phyloP scores from a whole-genome alignment of 202 grass and related monocot genomes.

The Schoenoplectus tabernaemontani region DNA sequence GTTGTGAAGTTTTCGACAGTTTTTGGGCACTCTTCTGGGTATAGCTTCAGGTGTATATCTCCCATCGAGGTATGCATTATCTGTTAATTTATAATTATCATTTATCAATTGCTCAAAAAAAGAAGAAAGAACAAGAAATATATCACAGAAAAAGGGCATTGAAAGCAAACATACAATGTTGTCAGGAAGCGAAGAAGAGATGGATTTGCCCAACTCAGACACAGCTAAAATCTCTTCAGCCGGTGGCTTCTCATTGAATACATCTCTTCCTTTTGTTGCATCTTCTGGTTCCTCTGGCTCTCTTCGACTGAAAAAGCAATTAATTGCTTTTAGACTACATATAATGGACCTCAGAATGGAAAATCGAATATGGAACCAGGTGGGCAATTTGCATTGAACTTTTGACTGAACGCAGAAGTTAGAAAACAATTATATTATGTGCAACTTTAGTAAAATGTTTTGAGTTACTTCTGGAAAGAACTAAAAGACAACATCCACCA shows the following conservation, averaged over 20 bases:
- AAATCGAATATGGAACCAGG: not conserved
- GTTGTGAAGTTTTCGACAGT: conserved; percentile 99
- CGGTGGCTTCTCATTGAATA: conserved; percentile 96
- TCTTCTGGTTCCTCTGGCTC: conserved; percentile 98
- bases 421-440: not conserved
- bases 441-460: not conserved
- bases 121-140: conserved; percentile 16
- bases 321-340: not conserved
- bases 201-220: conserved; percentile 86
- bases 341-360: conserved; percentile 12
- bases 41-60: conserved; percentile 85
- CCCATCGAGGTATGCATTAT: conserved; percentile 91
- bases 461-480: not conserved
- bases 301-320: conserved; percentile 49
- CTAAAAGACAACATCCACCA: not conserved
- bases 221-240: conserved; percentile 90
- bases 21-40: conserved; percentile 98
- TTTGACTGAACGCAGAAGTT: not conserved
- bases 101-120: not conserved
- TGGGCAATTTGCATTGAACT: not conserved
- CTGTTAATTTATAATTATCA: conserved; percentile 27
- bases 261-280: conserved; percentile 95
- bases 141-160: not conserved
- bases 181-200: conserved; percentile 86
- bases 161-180: conserved; percentile 50